Evolutionary conservation across 306 rosid species (phyloP), one percentile per base, ranked within the genome.

Genomic region (Medicago ruthenica): DNA sequence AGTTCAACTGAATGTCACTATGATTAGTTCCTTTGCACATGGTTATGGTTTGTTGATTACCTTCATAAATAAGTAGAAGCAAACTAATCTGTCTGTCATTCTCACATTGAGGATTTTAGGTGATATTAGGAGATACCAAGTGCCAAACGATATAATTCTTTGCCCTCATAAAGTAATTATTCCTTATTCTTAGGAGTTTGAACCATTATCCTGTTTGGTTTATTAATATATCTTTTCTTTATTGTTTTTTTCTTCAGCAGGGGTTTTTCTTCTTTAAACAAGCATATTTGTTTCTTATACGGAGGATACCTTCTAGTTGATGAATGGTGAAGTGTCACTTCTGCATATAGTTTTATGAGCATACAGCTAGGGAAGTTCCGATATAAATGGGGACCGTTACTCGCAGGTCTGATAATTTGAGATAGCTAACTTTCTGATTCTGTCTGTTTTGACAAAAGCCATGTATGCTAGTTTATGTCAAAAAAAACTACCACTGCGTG

Each of bases 361-460:
- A 79, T 70, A 76, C 80, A 68, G 44, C 74, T 73, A 53, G 80
- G 82, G 78, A 84, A 77, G 83, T 83, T 76, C 85, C 78, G 70
- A 81, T 79, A 82, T 57, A 73, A 48, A 96, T 96, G 99, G 98
- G 97, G 79, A 88, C 77, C 58, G 60, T 83, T 85, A 71, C 84
- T 21, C 98, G 98, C 89, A 88, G 99, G 99, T 92, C 62, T 65
- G 76, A 18, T 69, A 24, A 15, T 82, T 62, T 41, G 54, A 45
- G 67, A 74, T 77, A 37, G 10, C 39, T 51, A 61, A 45, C 68
- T 76, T 75, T 44, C 18, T 37, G 31, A 20, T 71, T 80, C 37
- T 69, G 55, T 18, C 41, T 64, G n/a, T 66, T 71, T 44, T 54
- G 40, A 44, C 22, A 71, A 47, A 51, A 57, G 68, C 41, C 18